A percentile compares a stretch with the other conserved stretches of the same genome.
phyloP scores from a whole-genome alignment of 805 yeast species.

The Monosporozyma unispora region DNA sequence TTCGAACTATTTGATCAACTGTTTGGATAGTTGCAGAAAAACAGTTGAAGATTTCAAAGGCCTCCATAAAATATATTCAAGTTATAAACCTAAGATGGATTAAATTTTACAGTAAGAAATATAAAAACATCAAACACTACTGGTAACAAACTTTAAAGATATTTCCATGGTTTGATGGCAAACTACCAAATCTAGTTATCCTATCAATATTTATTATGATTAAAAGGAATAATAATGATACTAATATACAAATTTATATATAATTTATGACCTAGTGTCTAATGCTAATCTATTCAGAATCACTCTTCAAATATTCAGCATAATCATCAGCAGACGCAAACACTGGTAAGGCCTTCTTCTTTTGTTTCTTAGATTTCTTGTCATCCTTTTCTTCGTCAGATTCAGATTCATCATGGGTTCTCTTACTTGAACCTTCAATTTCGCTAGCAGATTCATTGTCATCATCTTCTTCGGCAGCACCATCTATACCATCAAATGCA shows the following conservation, averaged over 20 bases:
- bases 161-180: too few species aligned
- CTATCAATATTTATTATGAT: background rate
- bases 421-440: background rate
- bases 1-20: too few species aligned
- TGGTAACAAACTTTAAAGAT: too few species aligned
- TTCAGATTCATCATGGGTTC: background rate
- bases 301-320: constrained; percentile 60
- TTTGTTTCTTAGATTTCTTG: constrained; percentile 21
- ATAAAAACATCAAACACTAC: too few species aligned
- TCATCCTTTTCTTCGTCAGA: constrained; percentile 17
- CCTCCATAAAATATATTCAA: too few species aligned
- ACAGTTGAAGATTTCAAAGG: too few species aligned
- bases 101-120: too few species aligned
- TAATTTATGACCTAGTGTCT: background rate
- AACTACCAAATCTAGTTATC: too few species aligned
- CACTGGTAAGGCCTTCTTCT: constrained; percentile 59
- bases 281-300: constrained; percentile 39
- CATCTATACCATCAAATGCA: constrained; percentile 15
- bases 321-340: constrained; percentile 89
- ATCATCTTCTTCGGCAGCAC: constrained; percentile 31
- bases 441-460: constrained; percentile 23
- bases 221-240: background rate
- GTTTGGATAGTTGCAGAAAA: too few species aligned
- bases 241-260: background rate
- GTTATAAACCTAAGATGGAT: too few species aligned